Evolutionary conservation across 1,139 yeast species (phyloP), one percentile per base, ranked within the genome.

Genomic region (Sugiyamaella castrensis): DNA sequence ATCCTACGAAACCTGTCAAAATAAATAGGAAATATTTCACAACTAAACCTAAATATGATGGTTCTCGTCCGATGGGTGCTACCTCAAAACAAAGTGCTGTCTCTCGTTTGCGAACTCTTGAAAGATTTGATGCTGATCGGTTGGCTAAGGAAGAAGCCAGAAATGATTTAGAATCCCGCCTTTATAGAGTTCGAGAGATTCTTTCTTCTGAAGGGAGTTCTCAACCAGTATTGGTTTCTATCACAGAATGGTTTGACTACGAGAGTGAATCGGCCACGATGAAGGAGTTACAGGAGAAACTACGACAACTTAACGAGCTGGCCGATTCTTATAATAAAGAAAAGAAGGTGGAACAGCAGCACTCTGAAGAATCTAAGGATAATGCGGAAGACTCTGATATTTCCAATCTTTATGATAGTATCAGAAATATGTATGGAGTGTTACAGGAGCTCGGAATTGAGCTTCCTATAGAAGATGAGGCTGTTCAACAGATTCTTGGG

Each of bases 211-310:
- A 48, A 11, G 54, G 55, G 32, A 52, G 43, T 16, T 52, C 67
- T 2, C 75, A 51, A 33, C 43, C 33, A n/a, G 49, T 48, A 40
- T 46, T 84, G 1, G 56, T 71, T 29, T 82, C 80, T 24, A 69
- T 75, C 24, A 69, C 85, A 46, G 94, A 85, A 54, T 87, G 96
- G 96, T 71, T 88, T 34, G 95, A 87, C 48, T 81, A 78, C 57
- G 91, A 83, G 19, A 77, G 87, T 47, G 86, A 81, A 49, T 72
- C 71, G 29, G 77, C 87, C 1, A 55, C 73, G 1, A 52, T 74
- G 37, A 71, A 70, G n/a, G 77, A 70, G 8, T 64, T 80, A 38
- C 59, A 66, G 41, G 48, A 58, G 34, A 68, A 71, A 39, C 64
- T 70, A 51, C 66, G 71, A 1, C 62, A 57, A 10, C 56, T 68